These are phyloP conservation scores for Evernia prunastri DNA, from an alignment of 495 filamentous ascomycete species.

Conservation along the genomic window DNA sequence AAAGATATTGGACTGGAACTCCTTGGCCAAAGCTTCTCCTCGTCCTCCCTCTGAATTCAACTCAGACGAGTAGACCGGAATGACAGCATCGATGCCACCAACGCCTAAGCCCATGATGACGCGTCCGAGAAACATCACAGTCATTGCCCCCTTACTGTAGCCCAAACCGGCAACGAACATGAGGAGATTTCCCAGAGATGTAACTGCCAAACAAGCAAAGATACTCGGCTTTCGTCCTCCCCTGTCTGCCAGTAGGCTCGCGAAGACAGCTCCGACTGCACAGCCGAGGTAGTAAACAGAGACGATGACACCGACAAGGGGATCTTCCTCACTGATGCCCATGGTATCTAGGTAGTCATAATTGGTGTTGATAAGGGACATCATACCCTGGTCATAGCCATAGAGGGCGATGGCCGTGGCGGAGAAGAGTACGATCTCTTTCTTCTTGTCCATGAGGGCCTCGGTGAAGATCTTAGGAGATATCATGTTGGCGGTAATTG, in stretches of 20 bases:
- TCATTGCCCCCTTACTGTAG: constrained; percentile 35
- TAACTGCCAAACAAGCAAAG: constrained; percentile 43
- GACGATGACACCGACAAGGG: constrained; percentile 51
- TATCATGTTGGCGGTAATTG: constrained; percentile 18
- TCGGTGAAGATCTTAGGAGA: constrained; percentile 16
- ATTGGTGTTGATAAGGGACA: constrained; percentile 56
- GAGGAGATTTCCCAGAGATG: constrained; percentile 45
- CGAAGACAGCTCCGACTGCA: constrained; percentile 45
- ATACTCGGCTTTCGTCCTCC: constrained; percentile 46
- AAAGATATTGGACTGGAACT: constrained; percentile 55
- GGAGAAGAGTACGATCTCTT: constrained; percentile 46
- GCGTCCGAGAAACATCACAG: constrained; percentile 46
- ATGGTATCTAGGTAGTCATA: constrained; percentile 49
- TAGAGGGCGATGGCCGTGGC: constrained; percentile 53
- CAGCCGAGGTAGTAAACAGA: constrained; percentile 55
- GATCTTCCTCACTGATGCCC: constrained; percentile 40
- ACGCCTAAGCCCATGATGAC: constrained; percentile 52
- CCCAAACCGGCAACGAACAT: constrained; percentile 50
- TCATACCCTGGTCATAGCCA: constrained; percentile 53
- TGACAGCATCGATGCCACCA: constrained; percentile 50
- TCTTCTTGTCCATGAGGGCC: constrained; percentile 32
- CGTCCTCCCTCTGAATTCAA: constrained; percentile 43
- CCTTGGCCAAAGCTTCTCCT: constrained; percentile 48
- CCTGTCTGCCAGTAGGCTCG: constrained; percentile 42
- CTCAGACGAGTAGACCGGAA: constrained; percentile 52